Base-by-base conservation (phyloP, 352 stramenopile genomes). In the Phytophthora megakarya region DNA sequence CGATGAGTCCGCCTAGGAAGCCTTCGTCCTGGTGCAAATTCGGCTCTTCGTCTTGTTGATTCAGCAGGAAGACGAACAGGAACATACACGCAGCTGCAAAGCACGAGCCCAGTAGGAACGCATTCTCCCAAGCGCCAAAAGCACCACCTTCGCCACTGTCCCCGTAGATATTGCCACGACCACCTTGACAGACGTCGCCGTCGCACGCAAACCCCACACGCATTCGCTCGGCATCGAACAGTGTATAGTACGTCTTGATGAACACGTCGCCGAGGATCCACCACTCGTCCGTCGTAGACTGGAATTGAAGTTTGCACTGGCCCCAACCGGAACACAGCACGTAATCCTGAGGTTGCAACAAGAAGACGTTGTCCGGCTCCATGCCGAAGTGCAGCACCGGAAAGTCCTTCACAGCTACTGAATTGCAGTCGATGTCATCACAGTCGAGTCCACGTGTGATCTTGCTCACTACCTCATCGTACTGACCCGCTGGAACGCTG, bases 251-350 rank as follows among this genome's bases (percentile, higher is more conserved):
- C 21, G 86, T 94, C 76, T 96, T 94, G 56, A 96, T 88, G 63
- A 97, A 96, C 28, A 96, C 78, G 53, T 97, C 89, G 9, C 89
- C 89, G 16, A 97, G 76, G 69, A 97, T 95, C 89, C 89, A 97
- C 80, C 84, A 97, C 62, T 84, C 72, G 48, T 94, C 86, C 18
- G 59, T 61, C 21, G 83, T 90, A 3, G 78, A 76, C 73, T 95
- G 85, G 35, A 96, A 72, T 72, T 95, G 86, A 28, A 96, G 48
- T 21, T 83, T 77, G 72, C 88, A 96, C 55, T 89, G 76, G 7
- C 86, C 78, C 72, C 78, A 88, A 49, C 78, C 74, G 10, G 72
- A 81, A 77, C 88, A 96, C 61, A 79, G 43, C 22, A 95, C 78
- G 62, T 95, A 96, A 71, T 96, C 86, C 12, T 75, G 67, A 3